Percentiles rank a stretch among this genome's conserved stretches.
Evolutionary conservation across 495 filamentous ascomycete genomes (phyloP).

Genomic region (Hypoxylon rickii): DNA sequence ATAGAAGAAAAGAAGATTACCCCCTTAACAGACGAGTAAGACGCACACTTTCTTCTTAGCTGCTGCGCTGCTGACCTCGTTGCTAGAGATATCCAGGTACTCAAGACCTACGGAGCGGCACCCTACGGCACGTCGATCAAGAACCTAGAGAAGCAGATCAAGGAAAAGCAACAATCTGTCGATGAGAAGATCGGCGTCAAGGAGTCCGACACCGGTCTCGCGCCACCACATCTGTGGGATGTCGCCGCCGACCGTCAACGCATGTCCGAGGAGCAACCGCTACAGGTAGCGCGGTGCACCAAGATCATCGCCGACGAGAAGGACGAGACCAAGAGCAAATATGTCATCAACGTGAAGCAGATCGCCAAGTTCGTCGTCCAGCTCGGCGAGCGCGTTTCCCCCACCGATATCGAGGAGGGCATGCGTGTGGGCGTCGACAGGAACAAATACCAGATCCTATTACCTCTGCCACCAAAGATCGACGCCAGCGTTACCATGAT

Average conservation of each 20-base stretch:
- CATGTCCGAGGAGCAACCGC: constrained; percentile 96
- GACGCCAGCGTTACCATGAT: constrained; percentile 99
- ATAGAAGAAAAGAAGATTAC: constrained; percentile 99
- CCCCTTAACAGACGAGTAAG: constrained; percentile 92
- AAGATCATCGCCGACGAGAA: constrained; percentile 99
- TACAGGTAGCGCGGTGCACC: constrained; percentile 97
- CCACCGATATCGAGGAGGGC: constrained; percentile 98
- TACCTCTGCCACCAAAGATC: constrained; percentile 98
- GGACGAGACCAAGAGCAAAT: constrained; percentile 97
- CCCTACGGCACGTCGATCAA: constrained; percentile 91
- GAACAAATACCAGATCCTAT: constrained; percentile 97
- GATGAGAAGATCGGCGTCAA: constrained; percentile 93
- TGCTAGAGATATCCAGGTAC: constrained; percentile 92
- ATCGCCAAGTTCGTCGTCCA: constrained; percentile 99
- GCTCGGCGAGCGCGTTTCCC: constrained; percentile 93
- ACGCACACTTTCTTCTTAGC: not conserved
- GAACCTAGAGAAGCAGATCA: constrained; percentile 97
- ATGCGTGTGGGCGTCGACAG: constrained; percentile 98
- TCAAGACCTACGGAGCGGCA: constrained; percentile 98
- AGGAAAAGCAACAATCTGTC: constrained; percentile 92
- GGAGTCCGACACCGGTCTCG: constrained; percentile 98
- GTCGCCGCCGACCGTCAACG: constrained; percentile 96
- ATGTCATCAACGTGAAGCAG: constrained; percentile 99
- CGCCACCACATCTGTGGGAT: constrained; percentile 98
- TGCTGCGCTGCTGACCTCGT: constrained; percentile 40